These are phyloP conservation scores for Poronia punctata DNA, from an alignment of 495 filamentous ascomycete species.

Conservation along the genomic window DNA sequence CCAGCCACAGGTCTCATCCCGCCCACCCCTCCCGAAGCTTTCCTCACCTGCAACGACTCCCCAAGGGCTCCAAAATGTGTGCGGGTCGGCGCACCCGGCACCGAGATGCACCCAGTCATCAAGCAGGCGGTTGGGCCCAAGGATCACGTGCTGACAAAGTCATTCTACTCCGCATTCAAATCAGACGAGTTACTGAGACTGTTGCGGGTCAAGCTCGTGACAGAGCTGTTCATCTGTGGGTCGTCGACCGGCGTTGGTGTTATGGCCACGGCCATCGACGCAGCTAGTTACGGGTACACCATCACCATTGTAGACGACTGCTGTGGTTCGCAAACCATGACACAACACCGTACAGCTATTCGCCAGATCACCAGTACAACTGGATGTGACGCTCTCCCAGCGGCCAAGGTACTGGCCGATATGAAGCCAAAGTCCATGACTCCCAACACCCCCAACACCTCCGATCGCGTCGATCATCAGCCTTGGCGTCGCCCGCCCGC, in stretches of 20 bases:
- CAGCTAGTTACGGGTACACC: slow-evolving; percentile 75
- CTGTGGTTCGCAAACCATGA: slow-evolving; percentile 69
- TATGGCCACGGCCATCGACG: slow-evolving; percentile 88
- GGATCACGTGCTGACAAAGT: slow-evolving; percentile 70
- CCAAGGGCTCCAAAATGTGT: slow-evolving; percentile 49
- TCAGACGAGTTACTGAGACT: slow-evolving; percentile 62
- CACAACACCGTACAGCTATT: slow-evolving; percentile 69
- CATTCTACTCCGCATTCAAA: slow-evolving; percentile 83
- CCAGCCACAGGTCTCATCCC: slow-evolving; percentile 4
- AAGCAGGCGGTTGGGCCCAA: slow-evolving; percentile 46
- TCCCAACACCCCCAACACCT: not conserved
- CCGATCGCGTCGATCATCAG: slow-evolving; percentile 11
- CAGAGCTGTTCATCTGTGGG: slow-evolving; percentile 87
- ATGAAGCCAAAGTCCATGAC: slow-evolving; percentile 15
- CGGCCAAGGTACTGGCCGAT: slow-evolving; percentile 50
- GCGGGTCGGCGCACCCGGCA: slow-evolving; percentile 52
- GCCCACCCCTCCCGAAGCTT: slow-evolving; percentile 23
- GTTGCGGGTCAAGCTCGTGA: slow-evolving; percentile 71
- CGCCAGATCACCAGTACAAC: slow-evolving; percentile 68
- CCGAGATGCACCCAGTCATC: slow-evolving; percentile 58
- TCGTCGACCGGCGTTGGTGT: slow-evolving; percentile 83
- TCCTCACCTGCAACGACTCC: slow-evolving; percentile 34
- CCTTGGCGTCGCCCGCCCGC: slow-evolving; percentile 1
- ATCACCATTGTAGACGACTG: slow-evolving; percentile 87
- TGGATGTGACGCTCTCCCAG: slow-evolving; percentile 58